Evolutionary conservation across 75 land plant genomes (phyloP).

Genomic region (Cryptomeria japonica): DNA sequence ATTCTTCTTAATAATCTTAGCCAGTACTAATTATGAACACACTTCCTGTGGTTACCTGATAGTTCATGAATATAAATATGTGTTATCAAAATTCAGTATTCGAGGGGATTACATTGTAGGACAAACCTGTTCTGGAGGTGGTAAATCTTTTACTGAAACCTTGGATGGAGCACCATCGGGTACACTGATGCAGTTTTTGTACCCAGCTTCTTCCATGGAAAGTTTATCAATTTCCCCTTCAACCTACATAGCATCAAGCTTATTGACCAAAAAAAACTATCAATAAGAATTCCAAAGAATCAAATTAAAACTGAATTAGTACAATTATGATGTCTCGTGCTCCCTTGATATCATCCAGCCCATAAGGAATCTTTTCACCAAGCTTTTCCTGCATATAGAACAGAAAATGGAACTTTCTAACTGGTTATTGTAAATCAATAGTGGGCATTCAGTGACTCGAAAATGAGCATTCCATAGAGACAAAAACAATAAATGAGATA

Average conservation of each 20-base stretch:
- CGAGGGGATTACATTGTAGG: not conserved
- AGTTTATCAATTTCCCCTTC: slow-evolving; percentile 99
- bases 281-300: slow-evolving; percentile 1
- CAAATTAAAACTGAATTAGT: not conserved
- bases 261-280: not conserved
- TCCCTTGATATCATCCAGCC: slow-evolving; percentile 82
- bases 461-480: not conserved
- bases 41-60: not conserved
- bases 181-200: slow-evolving; percentile 89
- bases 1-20: not conserved
- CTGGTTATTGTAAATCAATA: not conserved
- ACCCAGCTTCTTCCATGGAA: slow-evolving; percentile 95
- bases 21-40: not conserved
- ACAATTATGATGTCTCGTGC: slow-evolving; percentile 87
- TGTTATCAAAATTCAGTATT: not conserved
- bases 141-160: slow-evolving; percentile 60
- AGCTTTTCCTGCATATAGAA: slow-evolving; percentile 47
- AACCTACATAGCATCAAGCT: slow-evolving; percentile 42
- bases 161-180: slow-evolving; percentile 94
- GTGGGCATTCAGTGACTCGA: not conserved
- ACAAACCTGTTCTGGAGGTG: slow-evolving; percentile 52
- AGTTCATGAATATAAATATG: not conserved
- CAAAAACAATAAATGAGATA: not conserved
- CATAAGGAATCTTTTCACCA: slow-evolving; percentile 80
- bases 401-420: not conserved